Evolutionary conservation across 1,284 basidiomycete genomes (phyloP), one percentile per base, ranked within the genome.

Genomic region (Rhizoctonia solani): DNA sequence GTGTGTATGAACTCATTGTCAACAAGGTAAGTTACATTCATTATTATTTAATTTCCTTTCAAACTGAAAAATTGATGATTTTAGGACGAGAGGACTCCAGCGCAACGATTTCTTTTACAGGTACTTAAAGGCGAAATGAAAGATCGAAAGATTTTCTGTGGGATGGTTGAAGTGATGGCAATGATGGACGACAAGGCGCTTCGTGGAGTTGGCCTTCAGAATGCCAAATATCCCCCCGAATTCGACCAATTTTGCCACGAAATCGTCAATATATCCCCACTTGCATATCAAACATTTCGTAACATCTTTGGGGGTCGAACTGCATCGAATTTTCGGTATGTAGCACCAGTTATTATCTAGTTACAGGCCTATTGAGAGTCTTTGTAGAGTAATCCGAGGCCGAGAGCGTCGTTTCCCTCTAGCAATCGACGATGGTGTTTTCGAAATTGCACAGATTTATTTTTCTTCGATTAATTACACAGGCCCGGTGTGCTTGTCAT

Each of bases 401-500:
- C 32, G 32, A 34, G 32, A 34, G 32, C 32, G 32, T 4, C 32
- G 32, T 11, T 72, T 76, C 67, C 73, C 74, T 1, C 63, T 74
- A 29, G 69, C 53, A 1, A 73, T 77, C 23, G 55, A 42, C 11
- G 56, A 72, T 3, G 32, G 52, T 1, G 74, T 69, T 1, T 75
- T 75, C 42, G 23, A 63, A 4, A 53, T 68, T 8, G 72, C 71
- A 0, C 21, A 58, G 2, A 29, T 71, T 8, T 53, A 52, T 32
- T 27, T 54, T 4, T 9, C 5, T 9, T 30, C 14, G 8, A 21
- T 54, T 34, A 19, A 52, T 3, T 61, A 68, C 29, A 19, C 19
- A 5, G 69, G 69, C 11, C 56, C 56, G 1, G 50, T 68, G 11
- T 41, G 6, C 9, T 19, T 70, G 1, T 37, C 29, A 2, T 67